Evolutionary conservation across 306 rosid genomes (phyloP).

Genomic region (Prunus salicina): DNA sequence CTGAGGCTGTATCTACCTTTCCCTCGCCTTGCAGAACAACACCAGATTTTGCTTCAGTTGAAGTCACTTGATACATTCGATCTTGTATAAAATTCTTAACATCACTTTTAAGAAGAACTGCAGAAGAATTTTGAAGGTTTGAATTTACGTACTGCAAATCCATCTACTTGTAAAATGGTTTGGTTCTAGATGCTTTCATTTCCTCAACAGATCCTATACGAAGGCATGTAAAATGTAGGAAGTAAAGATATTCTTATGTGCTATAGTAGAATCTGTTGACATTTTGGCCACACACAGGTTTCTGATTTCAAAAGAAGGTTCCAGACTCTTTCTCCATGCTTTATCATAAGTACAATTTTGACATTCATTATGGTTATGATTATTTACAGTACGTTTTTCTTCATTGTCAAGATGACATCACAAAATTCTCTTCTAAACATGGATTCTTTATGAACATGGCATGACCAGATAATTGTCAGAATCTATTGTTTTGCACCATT

Average conservation of each 20-base stretch:
- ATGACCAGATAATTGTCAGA: background rate
- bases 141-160: slow-evolving; percentile 43
- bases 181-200: background rate
- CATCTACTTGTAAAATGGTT: slow-evolving; percentile 26
- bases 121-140: slow-evolving; percentile 26
- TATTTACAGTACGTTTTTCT: background rate
- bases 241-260: slow-evolving; percentile 4
- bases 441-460: background rate
- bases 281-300: background rate
- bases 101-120: slow-evolving; percentile 36
- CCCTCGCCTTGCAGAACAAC: slow-evolving; percentile 26
- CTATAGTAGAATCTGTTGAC: background rate
- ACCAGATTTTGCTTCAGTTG: slow-evolving; percentile 31
- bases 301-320: background rate
- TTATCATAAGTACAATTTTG: background rate
- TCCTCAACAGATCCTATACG: background rate
- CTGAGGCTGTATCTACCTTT: slow-evolving; percentile 34
- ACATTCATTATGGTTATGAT: background rate
- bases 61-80: slow-evolving; percentile 34
- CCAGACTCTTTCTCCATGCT: background rate
- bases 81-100: slow-evolving; percentile 36
- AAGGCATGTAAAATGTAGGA: background rate
- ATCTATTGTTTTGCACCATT: background rate
- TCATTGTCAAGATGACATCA: background rate
- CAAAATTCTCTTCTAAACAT: background rate